Base-by-base conservation (phyloP, 495 filamentous ascomycete genomes). In the Cercophora newfieldiana region DNA sequence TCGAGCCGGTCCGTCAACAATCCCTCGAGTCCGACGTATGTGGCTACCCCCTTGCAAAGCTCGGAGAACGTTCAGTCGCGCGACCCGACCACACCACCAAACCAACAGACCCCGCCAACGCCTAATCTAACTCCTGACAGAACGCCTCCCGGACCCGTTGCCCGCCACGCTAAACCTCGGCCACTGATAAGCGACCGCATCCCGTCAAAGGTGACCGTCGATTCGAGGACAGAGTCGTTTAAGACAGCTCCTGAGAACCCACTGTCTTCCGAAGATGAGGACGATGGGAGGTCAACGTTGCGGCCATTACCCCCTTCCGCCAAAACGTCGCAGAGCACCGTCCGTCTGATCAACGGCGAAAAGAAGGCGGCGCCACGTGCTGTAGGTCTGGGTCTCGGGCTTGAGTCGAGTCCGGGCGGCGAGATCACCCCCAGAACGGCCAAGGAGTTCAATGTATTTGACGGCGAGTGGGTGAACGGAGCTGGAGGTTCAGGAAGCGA, bases 111-210 rank as follows among this genome's bases (percentile, higher is more conserved):
- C 65, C 90, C 89, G 24, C 90, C 88, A 19, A 94, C 77, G 8
- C 89, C 89, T 12, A 90, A 92, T 44, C 84, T 88, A 37, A 94
- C 77, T 2, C 89, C 89, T 6, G 89, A 93, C 72, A 84, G 87
- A 25, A 91, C 89, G 21, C 90, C 90, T 62, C 89, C 91, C 44
- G 84, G 83, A 59, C 66, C 71, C 56, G 70, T 69, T 10, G 69
- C 64, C 33, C 73, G 74, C 65, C 75, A 67, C 48, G 67, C 75
- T 31, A 79, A 76, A 61, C 71, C 77, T 21, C 79, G 81, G 7
- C 82, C 81, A 26, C 57, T 60, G 24, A 16, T 78, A 6, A 71
- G 59, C 59, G 78, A 81, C 66, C 79, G 83, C 31, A 77, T 77
- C 18, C 75, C 77, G 12, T 85, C 78, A 21, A 80, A 78, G 59